A percentile compares a stretch with the other conserved stretches of the same genome.
These are phyloP conservation scores for Phytophthora pinifolia DNA, from an alignment of 352 stramenopile genomes.

Conservation along the genomic window DNA sequence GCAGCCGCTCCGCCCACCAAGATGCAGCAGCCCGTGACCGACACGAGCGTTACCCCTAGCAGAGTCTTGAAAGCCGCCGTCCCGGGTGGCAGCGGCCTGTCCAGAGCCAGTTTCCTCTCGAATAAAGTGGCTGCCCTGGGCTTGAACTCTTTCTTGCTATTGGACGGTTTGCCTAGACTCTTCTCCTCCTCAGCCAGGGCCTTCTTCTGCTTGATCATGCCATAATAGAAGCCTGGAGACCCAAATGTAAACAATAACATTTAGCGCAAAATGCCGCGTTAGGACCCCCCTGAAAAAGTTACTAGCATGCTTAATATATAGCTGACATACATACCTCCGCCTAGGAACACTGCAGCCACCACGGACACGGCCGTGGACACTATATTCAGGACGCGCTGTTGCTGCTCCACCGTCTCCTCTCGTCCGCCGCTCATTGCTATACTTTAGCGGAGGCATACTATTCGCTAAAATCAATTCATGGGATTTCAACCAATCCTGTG, in stretches of 20 bases:
- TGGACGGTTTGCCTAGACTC: constrained; percentile 9
- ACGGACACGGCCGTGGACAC: constrained; percentile 36
- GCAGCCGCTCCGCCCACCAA: constrained; percentile 35
- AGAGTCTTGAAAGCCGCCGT: constrained; percentile 47
- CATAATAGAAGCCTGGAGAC: constrained; percentile 61
- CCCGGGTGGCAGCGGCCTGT: constrained; percentile 35
- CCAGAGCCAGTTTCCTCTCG: constrained; percentile 42
- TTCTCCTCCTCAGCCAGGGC: constrained; percentile 40
- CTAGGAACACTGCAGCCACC: constrained; percentile 41
- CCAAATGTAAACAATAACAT: constrained; percentile 23
- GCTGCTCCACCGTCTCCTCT: constrained; percentile 12
- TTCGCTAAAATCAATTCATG: neutral
- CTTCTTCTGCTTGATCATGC: constrained; percentile 46
- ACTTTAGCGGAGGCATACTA: neutral
- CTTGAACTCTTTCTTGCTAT: constrained; percentile 23
- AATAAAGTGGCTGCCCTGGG: constrained; percentile 36
- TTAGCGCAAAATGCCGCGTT: neutral
- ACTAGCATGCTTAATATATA: neutral
- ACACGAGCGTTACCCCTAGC: constrained; percentile 47
- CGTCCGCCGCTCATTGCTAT: constrained; percentile 14
- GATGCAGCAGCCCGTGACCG: constrained; percentile 41
- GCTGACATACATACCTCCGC: constrained; percentile 31
- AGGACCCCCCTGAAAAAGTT: neutral
- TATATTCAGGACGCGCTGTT: constrained; percentile 20
- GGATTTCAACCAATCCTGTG: neutral